Conservation (phyloP, 2,329 filamentous ascomycete species). For the Lecanicillium sp. region DNA sequence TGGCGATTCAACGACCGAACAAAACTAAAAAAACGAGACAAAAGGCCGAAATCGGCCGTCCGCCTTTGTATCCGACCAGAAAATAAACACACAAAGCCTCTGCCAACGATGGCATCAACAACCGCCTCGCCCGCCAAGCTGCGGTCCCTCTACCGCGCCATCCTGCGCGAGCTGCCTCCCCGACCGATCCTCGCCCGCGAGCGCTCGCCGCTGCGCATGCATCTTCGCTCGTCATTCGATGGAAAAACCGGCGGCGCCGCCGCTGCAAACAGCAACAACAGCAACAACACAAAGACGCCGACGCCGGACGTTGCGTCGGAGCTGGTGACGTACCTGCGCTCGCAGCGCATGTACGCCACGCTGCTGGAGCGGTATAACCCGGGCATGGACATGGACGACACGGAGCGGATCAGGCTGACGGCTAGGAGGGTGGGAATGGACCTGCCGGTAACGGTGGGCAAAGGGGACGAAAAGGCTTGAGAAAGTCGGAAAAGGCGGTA, state of each 20-base stretch:
- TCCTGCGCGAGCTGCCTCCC: slow-evolving; percentile 83
- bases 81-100: not conserved
- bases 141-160: slow-evolving; percentile 76
- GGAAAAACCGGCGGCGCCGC: slow-evolving; percentile 18
- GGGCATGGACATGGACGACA: slow-evolving; percentile 76
- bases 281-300: slow-evolving; percentile 14
- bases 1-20: too few species aligned
- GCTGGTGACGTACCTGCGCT: slow-evolving; percentile 68
- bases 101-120: slow-evolving; percentile 21
- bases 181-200: slow-evolving; percentile 47
- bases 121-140: slow-evolving; percentile 39
- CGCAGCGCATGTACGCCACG: slow-evolving; percentile 77
- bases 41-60: too few species aligned
- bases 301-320: slow-evolving; percentile 55
- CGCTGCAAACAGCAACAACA: slow-evolving; percentile 15
- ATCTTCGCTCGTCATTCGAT: slow-evolving; percentile 57
- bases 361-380: slow-evolving; percentile 90
- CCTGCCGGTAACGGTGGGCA: slow-evolving; percentile 60
- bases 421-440: slow-evolving; percentile 88
- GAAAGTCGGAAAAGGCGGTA: not conserved
- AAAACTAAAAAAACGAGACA: too few species aligned
- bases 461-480: slow-evolving; percentile 8
- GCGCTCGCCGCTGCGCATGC: slow-evolving; percentile 62
- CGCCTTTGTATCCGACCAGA: not conserved
- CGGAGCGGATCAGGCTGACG: slow-evolving; percentile 76